Conservation (phyloP, 2,329 filamentous ascomycete genomes). For the Penicillium crustosum region DNA sequence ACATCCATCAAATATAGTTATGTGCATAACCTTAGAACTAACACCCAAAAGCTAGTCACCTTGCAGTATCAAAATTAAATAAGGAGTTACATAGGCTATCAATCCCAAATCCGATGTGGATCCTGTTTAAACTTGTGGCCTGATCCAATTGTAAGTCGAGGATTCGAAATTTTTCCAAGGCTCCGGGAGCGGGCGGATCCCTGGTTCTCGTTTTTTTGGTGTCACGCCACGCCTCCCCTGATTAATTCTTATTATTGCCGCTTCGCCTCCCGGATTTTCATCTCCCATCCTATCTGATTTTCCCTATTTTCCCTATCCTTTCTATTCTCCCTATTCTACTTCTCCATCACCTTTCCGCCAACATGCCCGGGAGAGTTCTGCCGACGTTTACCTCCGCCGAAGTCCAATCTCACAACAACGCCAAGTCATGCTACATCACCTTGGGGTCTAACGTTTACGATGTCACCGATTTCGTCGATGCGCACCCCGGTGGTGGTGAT, state of each 20-base stretch:
- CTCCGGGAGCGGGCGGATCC: conserved; percentile 21
- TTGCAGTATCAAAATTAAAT: background rate
- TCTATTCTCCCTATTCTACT: background rate
- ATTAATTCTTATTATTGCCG: conserved; percentile 14
- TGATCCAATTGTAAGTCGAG: conserved; percentile 1
- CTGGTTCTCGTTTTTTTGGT: conserved; percentile 6
- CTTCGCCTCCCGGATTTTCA: background rate
- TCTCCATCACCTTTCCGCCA: conserved; percentile 19
- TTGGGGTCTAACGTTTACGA: conserved; percentile 91
- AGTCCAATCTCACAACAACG: conserved; percentile 75
- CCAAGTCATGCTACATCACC: conserved; percentile 88
- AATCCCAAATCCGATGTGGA: background rate
- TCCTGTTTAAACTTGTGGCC: background rate
- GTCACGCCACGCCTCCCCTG: conserved; percentile 27
- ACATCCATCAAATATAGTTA: background rate
- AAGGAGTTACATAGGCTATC: background rate
- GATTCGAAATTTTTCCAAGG: conserved; percentile 12
- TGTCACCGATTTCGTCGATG: conserved; percentile 83
- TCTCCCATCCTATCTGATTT: background rate
- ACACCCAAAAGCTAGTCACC: background rate
- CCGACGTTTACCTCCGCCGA: conserved; percentile 80
- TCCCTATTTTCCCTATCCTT: background rate
- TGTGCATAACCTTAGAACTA: background rate
- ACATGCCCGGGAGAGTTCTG: conserved; percentile 77
- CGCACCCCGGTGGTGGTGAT: conserved; percentile 87